phyloP scores from a whole-genome alignment of 352 stramenopile genomes.

The Pythium sukuiense region DNA sequence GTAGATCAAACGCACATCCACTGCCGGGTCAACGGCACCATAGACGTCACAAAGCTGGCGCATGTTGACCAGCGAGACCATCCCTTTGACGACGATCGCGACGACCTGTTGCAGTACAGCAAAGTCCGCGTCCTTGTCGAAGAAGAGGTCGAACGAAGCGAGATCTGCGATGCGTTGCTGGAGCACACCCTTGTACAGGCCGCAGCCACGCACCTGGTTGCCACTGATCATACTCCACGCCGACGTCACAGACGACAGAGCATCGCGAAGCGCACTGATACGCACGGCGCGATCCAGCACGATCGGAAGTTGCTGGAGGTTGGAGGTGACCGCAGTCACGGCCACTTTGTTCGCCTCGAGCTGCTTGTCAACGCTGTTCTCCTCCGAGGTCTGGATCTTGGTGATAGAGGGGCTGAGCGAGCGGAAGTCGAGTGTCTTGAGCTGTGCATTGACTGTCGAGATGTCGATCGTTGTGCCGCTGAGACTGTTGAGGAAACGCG shows the following conservation, averaged over 20 bases:
- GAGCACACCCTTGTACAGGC: not conserved
- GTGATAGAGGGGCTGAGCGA: not conserved
- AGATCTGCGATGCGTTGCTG: not conserved
- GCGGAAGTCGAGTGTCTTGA: conserved; percentile 6
- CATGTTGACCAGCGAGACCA: conserved; percentile 1
- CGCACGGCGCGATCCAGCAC: conserved; percentile 4
- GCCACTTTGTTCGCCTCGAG: not conserved
- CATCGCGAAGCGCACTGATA: not conserved
- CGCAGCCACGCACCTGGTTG: not conserved
- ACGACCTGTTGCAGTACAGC: not conserved
- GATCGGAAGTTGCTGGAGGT: not conserved
- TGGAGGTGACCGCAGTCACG: not conserved
- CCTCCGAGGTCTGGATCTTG: not conserved
- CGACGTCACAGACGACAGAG: not conserved
- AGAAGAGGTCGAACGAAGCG: not conserved
- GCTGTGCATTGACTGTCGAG: not conserved
- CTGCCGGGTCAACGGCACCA: not conserved
- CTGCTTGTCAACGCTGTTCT: not conserved
- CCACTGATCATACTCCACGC: not conserved
- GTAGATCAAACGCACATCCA: conserved; percentile 3
- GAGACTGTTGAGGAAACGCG: not conserved
- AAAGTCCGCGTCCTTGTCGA: not conserved
- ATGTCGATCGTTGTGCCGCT: not conserved
- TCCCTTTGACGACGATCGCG: not conserved
- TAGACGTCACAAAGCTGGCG: conserved; percentile 7